These are phyloP conservation scores for Aspergillus sp. DNA, from an alignment of 2,329 filamentous ascomycete species.

Conservation along the genomic window DNA sequence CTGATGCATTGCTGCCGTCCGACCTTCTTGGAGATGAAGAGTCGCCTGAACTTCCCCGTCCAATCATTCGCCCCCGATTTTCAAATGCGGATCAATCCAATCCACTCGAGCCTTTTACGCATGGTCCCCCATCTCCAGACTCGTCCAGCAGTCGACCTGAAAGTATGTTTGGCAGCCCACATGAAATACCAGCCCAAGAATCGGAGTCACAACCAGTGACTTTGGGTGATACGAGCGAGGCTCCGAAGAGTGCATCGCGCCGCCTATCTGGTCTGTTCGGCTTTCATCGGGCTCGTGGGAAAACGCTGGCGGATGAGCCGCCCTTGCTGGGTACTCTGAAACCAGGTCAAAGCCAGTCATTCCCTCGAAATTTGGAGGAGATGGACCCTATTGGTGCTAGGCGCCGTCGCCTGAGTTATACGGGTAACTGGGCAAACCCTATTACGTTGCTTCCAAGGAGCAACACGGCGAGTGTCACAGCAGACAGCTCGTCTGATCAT, in stretches of 20 bases:
- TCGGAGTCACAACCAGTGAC: constrained; percentile 32
- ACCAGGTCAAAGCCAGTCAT: constrained; percentile 61
- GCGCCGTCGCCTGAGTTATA: constrained; percentile 56
- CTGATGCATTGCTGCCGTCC: constrained; percentile 59
- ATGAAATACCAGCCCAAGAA: constrained; percentile 40
- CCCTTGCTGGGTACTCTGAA: constrained; percentile 58
- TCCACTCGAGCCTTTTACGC: constrained; percentile 31
- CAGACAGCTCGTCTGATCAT: constrained; percentile 42
- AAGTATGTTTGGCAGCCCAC: constrained; percentile 47
- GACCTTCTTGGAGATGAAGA: constrained; percentile 59
- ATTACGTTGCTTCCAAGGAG: constrained; percentile 47
- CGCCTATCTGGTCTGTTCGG: constrained; percentile 58
- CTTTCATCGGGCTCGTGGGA: constrained; percentile 59
- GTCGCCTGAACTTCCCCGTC: constrained; percentile 34
- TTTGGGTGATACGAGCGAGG: constrained; percentile 30
- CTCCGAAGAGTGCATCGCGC: constrained; percentile 45
- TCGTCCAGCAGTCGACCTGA: constrained; percentile 44
- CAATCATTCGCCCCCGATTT: constrained; percentile 27
- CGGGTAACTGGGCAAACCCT: constrained; percentile 53
- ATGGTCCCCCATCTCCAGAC: constrained; percentile 42
- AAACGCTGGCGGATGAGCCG: constrained; percentile 58
- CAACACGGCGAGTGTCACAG: constrained; percentile 42
- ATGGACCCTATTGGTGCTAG: constrained; percentile 50
- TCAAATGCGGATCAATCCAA: constrained; percentile 28
- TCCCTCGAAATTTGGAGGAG: constrained; percentile 55